Evolutionary conservation across 257 asterid species (phyloP).

Genomic region (Ehretia macrophylla): DNA sequence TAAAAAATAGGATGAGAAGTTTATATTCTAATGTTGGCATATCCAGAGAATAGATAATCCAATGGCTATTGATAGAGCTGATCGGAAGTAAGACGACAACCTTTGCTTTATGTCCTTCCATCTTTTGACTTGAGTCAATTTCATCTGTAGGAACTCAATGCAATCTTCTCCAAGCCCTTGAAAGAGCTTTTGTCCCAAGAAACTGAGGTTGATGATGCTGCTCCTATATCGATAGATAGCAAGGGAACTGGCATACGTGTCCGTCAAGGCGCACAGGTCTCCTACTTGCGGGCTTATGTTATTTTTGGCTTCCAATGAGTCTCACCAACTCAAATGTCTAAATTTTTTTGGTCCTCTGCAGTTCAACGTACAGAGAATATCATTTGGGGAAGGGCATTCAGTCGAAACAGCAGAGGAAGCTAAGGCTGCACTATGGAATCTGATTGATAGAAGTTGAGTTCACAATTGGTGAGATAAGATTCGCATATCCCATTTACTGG

Average conservation of each 20-base stretch:
- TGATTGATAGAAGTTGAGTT: conserved; percentile 52
- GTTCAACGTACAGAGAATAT: conserved; percentile 76
- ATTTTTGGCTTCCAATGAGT: background rate
- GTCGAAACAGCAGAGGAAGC: conserved; percentile 89
- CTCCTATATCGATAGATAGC: conserved; percentile 90
- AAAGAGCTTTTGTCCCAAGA: conserved; percentile 76
- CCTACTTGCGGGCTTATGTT: background rate
- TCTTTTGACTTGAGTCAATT: background rate
- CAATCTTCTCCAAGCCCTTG: conserved; percentile 75
- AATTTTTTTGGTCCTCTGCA: conserved; percentile 12
- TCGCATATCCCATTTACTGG: background rate
- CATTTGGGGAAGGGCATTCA: conserved; percentile 63
- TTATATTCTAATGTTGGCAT: background rate
- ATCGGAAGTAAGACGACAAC: no score
- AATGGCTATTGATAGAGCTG: background rate
- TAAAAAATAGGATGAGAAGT: background rate
- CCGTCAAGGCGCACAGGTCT: conserved; percentile 92
- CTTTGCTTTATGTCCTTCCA: no score
- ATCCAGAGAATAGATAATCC: background rate
- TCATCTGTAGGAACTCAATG: conserved; percentile 71
- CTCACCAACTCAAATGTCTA: background rate
- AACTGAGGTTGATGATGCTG: conserved; percentile 88
- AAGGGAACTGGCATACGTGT: conserved; percentile 85
- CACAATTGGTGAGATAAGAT: conserved; percentile 45
- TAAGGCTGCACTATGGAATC: conserved; percentile 67